phyloP scores from a whole-genome alignment of 2,329 filamentous ascomycete species.

The Colletotrichum sp. region DNA sequence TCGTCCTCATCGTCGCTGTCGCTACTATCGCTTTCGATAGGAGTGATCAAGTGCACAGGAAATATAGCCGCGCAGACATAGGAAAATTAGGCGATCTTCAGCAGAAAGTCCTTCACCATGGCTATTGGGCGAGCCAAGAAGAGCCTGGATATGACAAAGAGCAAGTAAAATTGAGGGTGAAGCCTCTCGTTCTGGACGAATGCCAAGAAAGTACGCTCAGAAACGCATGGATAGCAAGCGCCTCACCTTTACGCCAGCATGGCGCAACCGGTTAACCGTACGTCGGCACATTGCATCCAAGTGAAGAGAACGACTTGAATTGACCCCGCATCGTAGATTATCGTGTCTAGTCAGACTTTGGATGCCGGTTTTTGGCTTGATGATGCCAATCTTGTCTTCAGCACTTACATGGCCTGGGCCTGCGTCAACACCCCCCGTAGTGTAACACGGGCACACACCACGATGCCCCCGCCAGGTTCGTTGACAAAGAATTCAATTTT shows the following conservation, averaged over 20 bases:
- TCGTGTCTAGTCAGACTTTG: background rate
- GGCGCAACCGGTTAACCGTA: background rate
- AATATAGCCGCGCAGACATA: background rate
- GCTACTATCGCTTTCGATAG: background rate
- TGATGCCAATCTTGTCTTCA: background rate
- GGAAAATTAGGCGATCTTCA: background rate
- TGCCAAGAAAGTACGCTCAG: background rate
- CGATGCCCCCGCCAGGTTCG: background rate
- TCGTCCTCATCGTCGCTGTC: background rate
- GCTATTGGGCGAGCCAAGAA: background rate
- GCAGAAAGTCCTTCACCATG: background rate
- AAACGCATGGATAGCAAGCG: background rate
- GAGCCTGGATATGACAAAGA: background rate
- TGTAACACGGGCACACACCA: background rate
- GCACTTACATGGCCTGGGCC: background rate
- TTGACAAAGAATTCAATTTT: slow-evolving; percentile 19
- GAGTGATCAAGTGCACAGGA: background rate
- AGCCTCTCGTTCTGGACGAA: background rate
- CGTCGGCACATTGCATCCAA: background rate
- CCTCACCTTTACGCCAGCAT: background rate
- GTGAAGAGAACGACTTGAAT: background rate
- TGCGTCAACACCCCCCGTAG: background rate
- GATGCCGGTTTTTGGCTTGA: background rate
- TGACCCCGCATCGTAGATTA: background rate
- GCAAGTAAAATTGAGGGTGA: background rate